phyloP scores from a whole-genome alignment of 1,284 basidiomycete genomes.

The Rhodotorula sp. region DNA sequence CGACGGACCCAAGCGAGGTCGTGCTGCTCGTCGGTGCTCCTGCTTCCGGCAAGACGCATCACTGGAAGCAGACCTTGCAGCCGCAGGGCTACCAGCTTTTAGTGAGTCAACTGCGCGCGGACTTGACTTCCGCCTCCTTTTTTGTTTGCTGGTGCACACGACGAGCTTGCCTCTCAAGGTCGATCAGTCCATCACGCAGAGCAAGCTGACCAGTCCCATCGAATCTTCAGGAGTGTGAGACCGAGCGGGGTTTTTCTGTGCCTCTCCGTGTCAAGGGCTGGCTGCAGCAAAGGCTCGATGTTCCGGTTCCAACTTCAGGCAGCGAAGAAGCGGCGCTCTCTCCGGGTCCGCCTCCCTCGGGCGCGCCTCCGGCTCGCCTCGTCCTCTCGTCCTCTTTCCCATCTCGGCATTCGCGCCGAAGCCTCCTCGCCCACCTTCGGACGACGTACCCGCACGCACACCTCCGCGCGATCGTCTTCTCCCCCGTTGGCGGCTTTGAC shows the following conservation, averaged over 20 bases:
- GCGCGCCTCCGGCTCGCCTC: background rate
- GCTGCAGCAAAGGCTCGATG: too few relatives aligned
- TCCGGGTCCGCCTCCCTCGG: too few relatives aligned
- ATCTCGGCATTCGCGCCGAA: background rate
- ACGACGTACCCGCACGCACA: background rate
- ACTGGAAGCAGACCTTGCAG: conserved; percentile 66
- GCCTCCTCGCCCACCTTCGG: background rate
- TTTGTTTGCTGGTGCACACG: too few relatives aligned
- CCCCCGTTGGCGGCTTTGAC: background rate
- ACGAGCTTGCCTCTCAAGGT: too few relatives aligned
- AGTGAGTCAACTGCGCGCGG: background rate
- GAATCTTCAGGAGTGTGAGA: too few relatives aligned
- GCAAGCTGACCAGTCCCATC: too few relatives aligned
- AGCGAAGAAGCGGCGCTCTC: background rate
- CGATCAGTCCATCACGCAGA: too few relatives aligned
- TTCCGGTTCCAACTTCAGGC: background rate
- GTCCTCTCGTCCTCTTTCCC: background rate
- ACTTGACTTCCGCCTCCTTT: too few relatives aligned
- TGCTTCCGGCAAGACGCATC: conserved; percentile 78
- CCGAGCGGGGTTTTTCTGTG: too few relatives aligned
- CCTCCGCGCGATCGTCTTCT: background rate
- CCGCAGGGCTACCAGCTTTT: background rate
- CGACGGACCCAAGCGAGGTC: conserved; percentile 52
- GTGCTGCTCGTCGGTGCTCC: conserved; percentile 86
- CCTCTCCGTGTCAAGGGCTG: too few relatives aligned